Percentiles rank a stretch among this genome's conserved stretches.
Conservation (phyloP, 148 eudicot species). For the Heliamphora exappendiculata region DNA sequence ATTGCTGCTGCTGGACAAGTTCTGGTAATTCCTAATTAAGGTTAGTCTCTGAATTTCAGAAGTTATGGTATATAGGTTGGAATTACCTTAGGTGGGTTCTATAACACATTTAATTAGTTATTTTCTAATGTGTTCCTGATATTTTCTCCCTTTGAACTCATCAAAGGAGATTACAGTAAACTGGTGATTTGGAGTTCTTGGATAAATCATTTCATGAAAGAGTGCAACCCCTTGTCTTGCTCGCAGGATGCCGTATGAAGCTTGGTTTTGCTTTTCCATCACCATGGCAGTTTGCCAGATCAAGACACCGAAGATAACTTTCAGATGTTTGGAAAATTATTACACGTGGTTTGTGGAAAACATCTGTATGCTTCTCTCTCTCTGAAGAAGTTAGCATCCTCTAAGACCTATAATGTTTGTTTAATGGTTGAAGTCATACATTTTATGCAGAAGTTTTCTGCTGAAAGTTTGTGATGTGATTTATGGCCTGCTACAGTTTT, state of each 20-base stretch:
- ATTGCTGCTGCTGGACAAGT: not conserved
- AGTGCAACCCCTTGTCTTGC: conserved; percentile 2
- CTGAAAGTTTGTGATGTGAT: conserved; percentile 1
- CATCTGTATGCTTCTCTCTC: not conserved
- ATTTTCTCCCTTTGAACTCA: not conserved
- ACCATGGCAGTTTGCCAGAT: conserved; percentile 7
- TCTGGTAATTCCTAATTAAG: conserved; percentile 8
- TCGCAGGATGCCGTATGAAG: conserved; percentile 12
- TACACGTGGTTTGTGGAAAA: not conserved
- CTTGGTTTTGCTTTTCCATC: not conserved
- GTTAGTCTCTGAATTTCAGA: conserved; percentile 6
- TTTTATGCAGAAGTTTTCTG: conserved; percentile 7
- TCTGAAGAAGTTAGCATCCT: not conserved
- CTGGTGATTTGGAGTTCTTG: conserved; percentile 2
- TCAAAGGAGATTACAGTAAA: conserved; percentile 10
- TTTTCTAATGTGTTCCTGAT: not conserved
- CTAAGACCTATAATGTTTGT: not conserved
- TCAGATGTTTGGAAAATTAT: not conserved
- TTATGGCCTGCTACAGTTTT: conserved; percentile 5
- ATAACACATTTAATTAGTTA: not conserved
- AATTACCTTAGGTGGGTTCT: not conserved
- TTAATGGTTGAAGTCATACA: not conserved
- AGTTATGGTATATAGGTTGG: not conserved
- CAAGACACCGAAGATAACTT: not conserved
- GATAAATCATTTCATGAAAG: not conserved